Percentiles rank a stretch among this genome's conserved stretches.
These are phyloP conservation scores for Mycena epipterygia DNA, from an alignment of 768 basidiomycete species.

Conservation along the genomic window DNA sequence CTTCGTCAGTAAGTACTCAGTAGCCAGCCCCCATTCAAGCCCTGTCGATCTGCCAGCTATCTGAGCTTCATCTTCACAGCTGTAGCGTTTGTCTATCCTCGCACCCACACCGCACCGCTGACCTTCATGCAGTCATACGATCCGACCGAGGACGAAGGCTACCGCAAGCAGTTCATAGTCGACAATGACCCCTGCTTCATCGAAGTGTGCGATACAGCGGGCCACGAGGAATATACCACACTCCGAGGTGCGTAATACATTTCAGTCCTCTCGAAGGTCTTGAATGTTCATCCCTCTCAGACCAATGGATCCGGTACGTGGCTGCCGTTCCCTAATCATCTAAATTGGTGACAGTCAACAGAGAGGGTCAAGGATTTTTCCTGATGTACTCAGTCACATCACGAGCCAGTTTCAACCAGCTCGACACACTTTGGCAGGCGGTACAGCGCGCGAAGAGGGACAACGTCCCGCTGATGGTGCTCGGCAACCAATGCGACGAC, in stretches of 20 bases:
- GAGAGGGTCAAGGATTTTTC: slow-evolving; percentile 96
- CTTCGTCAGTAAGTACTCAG: neutral
- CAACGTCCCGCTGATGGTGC: slow-evolving; percentile 90
- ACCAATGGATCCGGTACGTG: neutral
- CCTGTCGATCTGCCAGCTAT: neutral
- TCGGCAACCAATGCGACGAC: slow-evolving; percentile 96
- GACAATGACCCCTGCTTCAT: neutral
- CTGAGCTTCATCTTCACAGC: neutral
- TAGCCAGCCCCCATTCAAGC: too few species aligned
- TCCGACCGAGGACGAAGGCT: neutral
- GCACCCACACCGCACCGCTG: neutral
- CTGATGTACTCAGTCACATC: slow-evolving; percentile 96
- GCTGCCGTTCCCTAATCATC: neutral
- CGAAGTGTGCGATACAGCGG: neutral
- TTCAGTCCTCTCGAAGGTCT: too few species aligned
- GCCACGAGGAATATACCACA: neutral
- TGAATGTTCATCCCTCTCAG: neutral
- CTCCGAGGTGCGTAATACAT: too few species aligned
- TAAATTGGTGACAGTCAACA: slow-evolving; percentile 42
- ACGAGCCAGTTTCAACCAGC: slow-evolving; percentile 88
- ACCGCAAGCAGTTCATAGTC: neutral
- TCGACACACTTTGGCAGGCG: slow-evolving; percentile 89
- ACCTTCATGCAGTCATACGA: neutral
- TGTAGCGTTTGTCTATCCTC: neutral
- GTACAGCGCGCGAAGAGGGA: slow-evolving; percentile 89